A percentile compares a stretch with the other conserved stretches of the same genome.
Conservation (phyloP, 257 asterid species). For the Capsicum rhomboideum region DNA sequence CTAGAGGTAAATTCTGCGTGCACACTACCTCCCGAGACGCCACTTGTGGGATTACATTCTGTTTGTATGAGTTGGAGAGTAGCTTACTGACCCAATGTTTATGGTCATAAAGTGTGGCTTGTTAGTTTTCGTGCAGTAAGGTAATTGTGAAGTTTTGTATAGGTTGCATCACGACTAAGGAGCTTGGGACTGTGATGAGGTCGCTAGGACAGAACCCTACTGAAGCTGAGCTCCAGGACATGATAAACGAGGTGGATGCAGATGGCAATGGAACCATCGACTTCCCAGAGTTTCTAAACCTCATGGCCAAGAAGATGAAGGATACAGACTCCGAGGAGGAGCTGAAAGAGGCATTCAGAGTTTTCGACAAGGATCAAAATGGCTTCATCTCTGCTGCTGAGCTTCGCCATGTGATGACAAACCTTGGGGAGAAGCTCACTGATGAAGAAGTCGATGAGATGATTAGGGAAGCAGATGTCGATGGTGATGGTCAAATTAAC, state of each 20-base stretch:
- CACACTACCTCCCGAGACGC: too few species aligned
- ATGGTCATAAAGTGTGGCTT: too few species aligned
- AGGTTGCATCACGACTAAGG: constrained; percentile 70
- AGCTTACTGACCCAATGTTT: too few species aligned
- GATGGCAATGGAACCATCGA: constrained; percentile 66
- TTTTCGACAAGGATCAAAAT: constrained; percentile 67
- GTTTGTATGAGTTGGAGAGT: too few species aligned
- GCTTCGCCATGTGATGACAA: constrained; percentile 60
- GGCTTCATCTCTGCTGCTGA: constrained; percentile 70
- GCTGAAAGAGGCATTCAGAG: constrained; percentile 64
- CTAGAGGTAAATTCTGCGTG: too few species aligned
- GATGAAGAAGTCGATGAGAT: constrained; percentile 75
- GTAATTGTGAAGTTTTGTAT: not conserved
- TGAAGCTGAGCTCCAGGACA: constrained; percentile 70
- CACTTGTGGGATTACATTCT: too few species aligned
- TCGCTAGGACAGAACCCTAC: constrained; percentile 62
- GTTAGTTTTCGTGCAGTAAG: not conserved
- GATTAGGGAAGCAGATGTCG: constrained; percentile 67
- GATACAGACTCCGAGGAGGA: constrained; percentile 67
- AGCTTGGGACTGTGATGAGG: constrained; percentile 65
- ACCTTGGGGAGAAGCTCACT: constrained; percentile 64
- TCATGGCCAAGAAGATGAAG: constrained; percentile 64
- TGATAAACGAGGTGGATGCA: constrained; percentile 63
- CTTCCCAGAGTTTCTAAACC: constrained; percentile 69
- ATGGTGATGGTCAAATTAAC: constrained; percentile 59